phyloP scores from a whole-genome alignment of 2,329 filamentous ascomycete species.

The Paraconiothyrium sp. region DNA sequence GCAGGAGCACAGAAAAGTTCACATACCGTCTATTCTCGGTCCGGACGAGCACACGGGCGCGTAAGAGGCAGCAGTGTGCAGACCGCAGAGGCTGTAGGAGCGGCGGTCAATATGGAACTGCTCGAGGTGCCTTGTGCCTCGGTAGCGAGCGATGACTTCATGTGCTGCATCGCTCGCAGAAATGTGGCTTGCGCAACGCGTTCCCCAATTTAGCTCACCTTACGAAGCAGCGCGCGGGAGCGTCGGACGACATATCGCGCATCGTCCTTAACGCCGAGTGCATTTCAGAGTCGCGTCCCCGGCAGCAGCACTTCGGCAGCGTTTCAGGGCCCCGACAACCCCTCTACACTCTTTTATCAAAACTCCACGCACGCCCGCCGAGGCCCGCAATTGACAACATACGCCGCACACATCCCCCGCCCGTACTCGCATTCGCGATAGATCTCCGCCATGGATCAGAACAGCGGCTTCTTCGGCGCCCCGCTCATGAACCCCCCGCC shows the following conservation, averaged over 20 bases:
- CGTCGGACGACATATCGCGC: slow-evolving; percentile 16
- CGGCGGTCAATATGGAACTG: slow-evolving; percentile 15
- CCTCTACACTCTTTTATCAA: slow-evolving; percentile 1
- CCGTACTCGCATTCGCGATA: not conserved
- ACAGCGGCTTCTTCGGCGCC: slow-evolving; percentile 44
- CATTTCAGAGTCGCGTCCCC: slow-evolving; percentile 9
- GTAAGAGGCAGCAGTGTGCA: slow-evolving; percentile 6
- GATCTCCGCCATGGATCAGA: slow-evolving; percentile 42
- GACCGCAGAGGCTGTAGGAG: not conserved
- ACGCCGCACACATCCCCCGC: slow-evolving; percentile 2
- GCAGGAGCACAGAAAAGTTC: slow-evolving; percentile 6
- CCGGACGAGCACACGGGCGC: not conserved
- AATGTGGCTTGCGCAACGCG: slow-evolving; percentile 3
- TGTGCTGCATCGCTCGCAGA: not conserved
- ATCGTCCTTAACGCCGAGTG: slow-evolving; percentile 15
- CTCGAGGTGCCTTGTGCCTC: not conserved
- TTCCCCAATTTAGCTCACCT: slow-evolving; percentile 11
- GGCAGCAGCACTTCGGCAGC: not conserved
- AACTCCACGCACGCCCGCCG: slow-evolving; percentile 11
- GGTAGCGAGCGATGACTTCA: slow-evolving; percentile 6
- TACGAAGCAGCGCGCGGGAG: slow-evolving; percentile 12
- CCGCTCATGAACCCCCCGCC: slow-evolving; percentile 52
- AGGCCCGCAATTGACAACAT: slow-evolving; percentile 12
- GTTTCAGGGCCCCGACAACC: slow-evolving; percentile 13
- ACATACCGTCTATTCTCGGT: slow-evolving; percentile 29